A percentile compares a stretch with the other conserved stretches of the same genome.
Evolutionary conservation across 1,284 basidiomycete species (phyloP).

Genomic region (Microbotryum silenes-acaulis): DNA sequence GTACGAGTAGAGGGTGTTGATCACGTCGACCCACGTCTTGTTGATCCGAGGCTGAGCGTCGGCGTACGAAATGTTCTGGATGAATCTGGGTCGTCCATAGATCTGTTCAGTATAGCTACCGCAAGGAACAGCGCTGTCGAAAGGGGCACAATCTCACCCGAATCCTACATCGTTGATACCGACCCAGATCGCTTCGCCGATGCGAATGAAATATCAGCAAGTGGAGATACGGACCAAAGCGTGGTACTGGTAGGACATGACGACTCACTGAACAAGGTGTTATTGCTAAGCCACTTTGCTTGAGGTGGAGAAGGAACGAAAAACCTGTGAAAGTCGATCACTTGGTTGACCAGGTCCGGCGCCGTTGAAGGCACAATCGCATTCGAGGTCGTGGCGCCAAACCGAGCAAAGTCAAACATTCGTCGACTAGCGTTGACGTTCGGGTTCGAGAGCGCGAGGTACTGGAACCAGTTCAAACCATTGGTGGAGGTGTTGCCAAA

Average conservation of each 20-base stretch:
- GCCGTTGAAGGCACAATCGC: not conserved
- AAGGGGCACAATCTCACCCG: not conserved
- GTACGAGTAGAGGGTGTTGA: constrained; percentile 5
- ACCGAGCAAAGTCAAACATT: constrained; percentile 13
- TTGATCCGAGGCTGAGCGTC: not conserved
- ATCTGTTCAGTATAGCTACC: not conserved
- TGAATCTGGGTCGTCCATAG: not conserved
- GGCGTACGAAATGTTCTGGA: not conserved
- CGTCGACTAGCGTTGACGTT: not conserved
- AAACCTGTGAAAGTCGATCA: not conserved
- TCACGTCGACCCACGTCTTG: not conserved
- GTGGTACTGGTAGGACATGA: too few species aligned
- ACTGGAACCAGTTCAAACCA: constrained; percentile 11
- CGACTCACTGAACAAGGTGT: constrained; percentile 13
- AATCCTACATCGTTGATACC: constrained; percentile 24
- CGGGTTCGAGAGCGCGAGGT: constrained; percentile 4
- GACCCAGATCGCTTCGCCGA: constrained; percentile 10
- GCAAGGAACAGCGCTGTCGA: not conserved
- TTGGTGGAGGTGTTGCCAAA: not conserved
- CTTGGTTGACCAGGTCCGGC: constrained; percentile 11
- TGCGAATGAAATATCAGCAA: not conserved
- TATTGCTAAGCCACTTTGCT: constrained; percentile 1
- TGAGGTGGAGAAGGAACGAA: not conserved
- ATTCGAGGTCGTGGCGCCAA: constrained; percentile 12
- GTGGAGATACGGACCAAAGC: not conserved